These are phyloP conservation scores for Russula vinacea DNA, from an alignment of 768 basidiomycete species.

Conservation along the genomic window DNA sequence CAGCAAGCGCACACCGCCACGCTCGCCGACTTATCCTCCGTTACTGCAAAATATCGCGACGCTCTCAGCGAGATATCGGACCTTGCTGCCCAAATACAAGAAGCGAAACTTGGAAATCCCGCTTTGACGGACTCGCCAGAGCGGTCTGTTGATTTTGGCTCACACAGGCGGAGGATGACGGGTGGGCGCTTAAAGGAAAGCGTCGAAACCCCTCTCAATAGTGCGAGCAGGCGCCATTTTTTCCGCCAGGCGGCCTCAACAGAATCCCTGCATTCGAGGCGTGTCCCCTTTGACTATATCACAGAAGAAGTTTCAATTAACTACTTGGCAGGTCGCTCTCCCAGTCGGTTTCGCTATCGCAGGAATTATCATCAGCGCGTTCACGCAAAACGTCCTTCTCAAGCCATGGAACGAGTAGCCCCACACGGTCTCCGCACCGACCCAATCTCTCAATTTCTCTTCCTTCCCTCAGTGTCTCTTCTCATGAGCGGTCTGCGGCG, in stretches of 20 bases:
- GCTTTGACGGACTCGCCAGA: slow-evolving; percentile 45
- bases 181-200: slow-evolving; percentile 50
- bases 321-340: slow-evolving; percentile 68
- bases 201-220: slow-evolving; percentile 48
- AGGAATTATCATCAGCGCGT: slow-evolving; percentile 89
- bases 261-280: slow-evolving; percentile 88
- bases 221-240: slow-evolving; percentile 67
- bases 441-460: slow-evolving; percentile 60
- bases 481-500: slow-evolving; percentile 69
- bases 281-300: slow-evolving; percentile 30
- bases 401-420: slow-evolving; percentile 67
- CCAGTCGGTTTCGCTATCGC: slow-evolving; percentile 93
- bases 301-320: slow-evolving; percentile 22
- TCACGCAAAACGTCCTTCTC: slow-evolving; percentile 81
- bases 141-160: slow-evolving; percentile 45
- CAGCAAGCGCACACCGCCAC: slow-evolving; percentile 81
- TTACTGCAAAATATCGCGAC: slow-evolving; percentile 82
- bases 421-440: slow-evolving; percentile 56
- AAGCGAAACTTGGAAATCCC: slow-evolving; percentile 66
- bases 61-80: slow-evolving; percentile 92
- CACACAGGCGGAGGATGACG: slow-evolving; percentile 53
- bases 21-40: slow-evolving; percentile 70
- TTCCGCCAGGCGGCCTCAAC: slow-evolving; percentile 84
- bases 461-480: slow-evolving; percentile 38
- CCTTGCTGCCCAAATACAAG: slow-evolving; percentile 85